Evolutionary conservation across 306 rosid genomes (phyloP), one percentile per base, ranked within the genome.

Genomic region (Sicyos edulis): DNA sequence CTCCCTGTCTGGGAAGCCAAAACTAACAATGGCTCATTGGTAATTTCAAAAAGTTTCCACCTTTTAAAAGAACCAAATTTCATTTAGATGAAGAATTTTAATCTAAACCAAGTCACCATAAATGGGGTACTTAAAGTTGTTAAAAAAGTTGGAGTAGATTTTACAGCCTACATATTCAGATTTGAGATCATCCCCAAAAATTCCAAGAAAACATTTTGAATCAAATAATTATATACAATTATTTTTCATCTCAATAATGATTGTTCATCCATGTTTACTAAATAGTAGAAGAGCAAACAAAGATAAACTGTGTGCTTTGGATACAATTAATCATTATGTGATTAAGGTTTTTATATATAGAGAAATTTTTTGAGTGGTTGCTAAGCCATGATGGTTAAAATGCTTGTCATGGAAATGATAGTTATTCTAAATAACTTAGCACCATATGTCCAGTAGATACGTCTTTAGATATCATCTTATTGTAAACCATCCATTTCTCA

Each of bases 1-100:
- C 92, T 82, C 78, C 82, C 82, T 91, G 96, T 88, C 91, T 71
- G 77, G 70, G 80, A 9, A 65, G 40, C 72, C 2, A 44, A 20
- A 66, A 67, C 3, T 40, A 21, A 21, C 42, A 60, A 29, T 85
- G 80, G 78, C 77, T 84, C 76, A 58, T 81, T 59, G 45, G 57
- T 79, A 79, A 82, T 83, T 78, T 80, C 75, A 66, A 79, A 83
- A 88, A 86, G 87, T 77, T 50, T 75, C 72, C 78, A 65, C 19
- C 29, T 19, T 19, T 65, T 20, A 40, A 20, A 65, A 20, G 50
- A 65, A 65, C 4, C n/a, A 63, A 63, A 37, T 37, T 37, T 37
- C 70, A 62, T 62, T 32, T 16, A 62, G 68, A 61, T 61, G 68
- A 34, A 32, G n/a, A 24, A 21, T 44, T 67, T 40, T 21, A 47